Percentiles rank a stretch among this genome's conserved stretches.
phyloP scores from a whole-genome alignment of 164 flowering plant genomes.

The grape (Vitis vinifera) region DNA sequence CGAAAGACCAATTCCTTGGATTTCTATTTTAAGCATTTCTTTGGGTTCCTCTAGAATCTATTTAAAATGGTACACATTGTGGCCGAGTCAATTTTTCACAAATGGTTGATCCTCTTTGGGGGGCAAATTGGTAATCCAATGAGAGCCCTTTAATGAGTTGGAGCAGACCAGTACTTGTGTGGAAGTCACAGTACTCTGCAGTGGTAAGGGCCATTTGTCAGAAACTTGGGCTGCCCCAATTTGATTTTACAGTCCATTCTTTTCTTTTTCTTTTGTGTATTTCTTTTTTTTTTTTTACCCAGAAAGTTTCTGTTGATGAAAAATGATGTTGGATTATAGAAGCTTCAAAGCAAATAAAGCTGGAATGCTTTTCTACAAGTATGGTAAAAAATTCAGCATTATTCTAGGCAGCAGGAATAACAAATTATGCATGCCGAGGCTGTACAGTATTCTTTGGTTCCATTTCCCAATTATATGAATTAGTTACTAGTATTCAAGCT shows the following conservation, averaged over 20 bases:
- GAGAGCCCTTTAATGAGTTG: conserved; percentile 4
- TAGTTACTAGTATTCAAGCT: too few relatives aligned
- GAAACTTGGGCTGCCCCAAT: neutral
- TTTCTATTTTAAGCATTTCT: neutral
- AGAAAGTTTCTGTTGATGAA: neutral
- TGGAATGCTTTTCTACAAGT: too few relatives aligned
- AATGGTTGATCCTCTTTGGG: neutral
- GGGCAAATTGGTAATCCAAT: conserved; percentile 2
- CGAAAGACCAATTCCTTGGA: neutral
- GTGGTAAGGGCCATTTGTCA: neutral
- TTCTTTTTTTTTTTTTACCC: too few relatives aligned
- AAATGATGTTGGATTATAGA: neutral
- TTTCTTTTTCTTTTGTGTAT: neutral
- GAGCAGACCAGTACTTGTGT: neutral
- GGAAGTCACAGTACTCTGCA: neutral
- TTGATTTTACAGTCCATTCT: neutral
- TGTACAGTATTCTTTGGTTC: too few relatives aligned
- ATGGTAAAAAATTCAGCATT: too few relatives aligned
- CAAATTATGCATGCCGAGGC: too few relatives aligned
- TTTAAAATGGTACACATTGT: neutral
- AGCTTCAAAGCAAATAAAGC: too few relatives aligned
- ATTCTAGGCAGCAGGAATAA: too few relatives aligned
- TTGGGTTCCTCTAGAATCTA: neutral
- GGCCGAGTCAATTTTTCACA: neutral
- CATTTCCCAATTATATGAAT: too few relatives aligned